phyloP scores from a whole-genome alignment of 805 yeast genomes.

The Cyberlindnera euphorbiiphila region DNA sequence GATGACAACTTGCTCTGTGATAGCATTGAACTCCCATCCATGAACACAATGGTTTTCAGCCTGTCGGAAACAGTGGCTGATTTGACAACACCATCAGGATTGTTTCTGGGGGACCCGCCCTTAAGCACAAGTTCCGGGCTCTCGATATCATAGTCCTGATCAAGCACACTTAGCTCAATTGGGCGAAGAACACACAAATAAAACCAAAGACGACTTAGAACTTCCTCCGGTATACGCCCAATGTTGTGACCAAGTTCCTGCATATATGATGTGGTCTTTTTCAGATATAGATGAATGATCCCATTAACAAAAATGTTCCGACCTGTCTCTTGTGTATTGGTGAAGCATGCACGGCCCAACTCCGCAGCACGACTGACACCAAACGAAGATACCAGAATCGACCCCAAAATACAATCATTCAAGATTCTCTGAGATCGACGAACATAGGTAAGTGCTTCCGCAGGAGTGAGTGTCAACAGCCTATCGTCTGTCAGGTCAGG shows the following conservation, averaged over 20 bases:
- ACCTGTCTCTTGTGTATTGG: background rate
- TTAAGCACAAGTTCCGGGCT: background rate
- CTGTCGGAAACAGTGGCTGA: background rate
- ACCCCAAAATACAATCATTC: background rate
- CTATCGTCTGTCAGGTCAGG: too few species aligned
- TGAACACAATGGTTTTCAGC: background rate
- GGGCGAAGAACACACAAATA: background rate
- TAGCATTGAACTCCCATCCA: background rate
- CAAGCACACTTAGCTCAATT: background rate
- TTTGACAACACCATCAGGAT: background rate
- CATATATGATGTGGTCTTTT: background rate
- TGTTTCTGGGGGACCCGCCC: too few species aligned
- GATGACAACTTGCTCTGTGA: background rate
- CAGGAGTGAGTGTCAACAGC: too few species aligned
- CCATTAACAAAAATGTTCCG: background rate
- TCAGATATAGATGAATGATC: background rate
- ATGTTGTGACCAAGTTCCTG: background rate
- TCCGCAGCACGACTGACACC: background rate
- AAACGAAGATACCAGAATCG: background rate
- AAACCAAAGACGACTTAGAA: background rate
- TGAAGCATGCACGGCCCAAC: background rate
- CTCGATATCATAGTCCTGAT: background rate
- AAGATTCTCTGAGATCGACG: background rate
- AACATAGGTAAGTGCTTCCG: too few species aligned
- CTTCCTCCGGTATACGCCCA: background rate